A percentile compares a stretch with the other conserved stretches of the same genome.
phyloP scores from a whole-genome alignment of 2,329 filamentous ascomycete genomes.

The Trichophyton simii region DNA sequence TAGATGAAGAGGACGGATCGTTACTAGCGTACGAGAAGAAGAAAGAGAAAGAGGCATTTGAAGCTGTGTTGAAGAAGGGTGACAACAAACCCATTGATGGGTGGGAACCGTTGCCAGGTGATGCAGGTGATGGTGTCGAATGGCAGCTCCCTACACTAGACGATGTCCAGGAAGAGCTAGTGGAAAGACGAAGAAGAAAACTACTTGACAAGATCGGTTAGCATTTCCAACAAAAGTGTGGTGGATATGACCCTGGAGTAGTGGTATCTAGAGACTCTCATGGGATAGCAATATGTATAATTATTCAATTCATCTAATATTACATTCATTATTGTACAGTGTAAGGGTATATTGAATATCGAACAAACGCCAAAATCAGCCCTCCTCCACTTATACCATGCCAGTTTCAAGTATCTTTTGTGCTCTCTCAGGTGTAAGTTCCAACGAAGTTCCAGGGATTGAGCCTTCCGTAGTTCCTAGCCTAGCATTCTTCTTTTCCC shows the following conservation, averaged over 20 bases:
- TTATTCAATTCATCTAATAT: constrained; percentile 4
- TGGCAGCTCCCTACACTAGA: constrained; percentile 80
- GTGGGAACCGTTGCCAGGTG: constrained; percentile 81
- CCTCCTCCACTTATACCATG: not conserved
- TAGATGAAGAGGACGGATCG: constrained; percentile 78
- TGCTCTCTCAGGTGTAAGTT: not conserved
- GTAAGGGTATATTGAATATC: not conserved
- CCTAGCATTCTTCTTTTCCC: not conserved
- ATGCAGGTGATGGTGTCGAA: constrained; percentile 64
- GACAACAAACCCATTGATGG: constrained; percentile 47
- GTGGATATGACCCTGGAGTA: not conserved
- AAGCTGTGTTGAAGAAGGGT: constrained; percentile 50
- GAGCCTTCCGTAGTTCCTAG: not conserved
- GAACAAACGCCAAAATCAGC: not conserved
- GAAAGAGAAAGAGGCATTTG: constrained; percentile 71
- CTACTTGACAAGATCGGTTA: constrained; percentile 66
- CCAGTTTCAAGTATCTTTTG: not conserved
- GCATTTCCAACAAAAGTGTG: constrained; percentile 6
- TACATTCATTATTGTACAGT: not conserved
- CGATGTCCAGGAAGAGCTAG: constrained; percentile 85
- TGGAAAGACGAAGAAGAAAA: constrained; percentile 71
- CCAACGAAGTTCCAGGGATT: not conserved
- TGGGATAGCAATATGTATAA: constrained; percentile 16
- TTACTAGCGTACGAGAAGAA: constrained; percentile 67
- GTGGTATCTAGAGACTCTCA: not conserved